These are phyloP conservation scores for Rosa chinensis DNA, from an alignment of 306 rosid species.

Conservation along the genomic window DNA sequence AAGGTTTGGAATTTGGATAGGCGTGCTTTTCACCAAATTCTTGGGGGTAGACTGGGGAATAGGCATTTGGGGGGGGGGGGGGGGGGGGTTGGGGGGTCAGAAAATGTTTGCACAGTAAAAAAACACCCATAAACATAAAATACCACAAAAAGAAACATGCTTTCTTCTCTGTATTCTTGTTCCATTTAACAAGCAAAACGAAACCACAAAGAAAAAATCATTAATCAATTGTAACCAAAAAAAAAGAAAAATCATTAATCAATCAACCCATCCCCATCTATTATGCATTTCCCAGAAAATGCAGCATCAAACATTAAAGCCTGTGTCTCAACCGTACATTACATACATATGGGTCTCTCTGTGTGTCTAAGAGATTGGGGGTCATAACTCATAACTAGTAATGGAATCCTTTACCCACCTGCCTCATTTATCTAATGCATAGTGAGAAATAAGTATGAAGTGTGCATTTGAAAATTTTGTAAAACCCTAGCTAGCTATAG, in stretches of 20 bases:
- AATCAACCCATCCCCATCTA: conserved; percentile 2
- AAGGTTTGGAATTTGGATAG: background rate
- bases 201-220: conserved; percentile 3
- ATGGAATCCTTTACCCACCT: background rate
- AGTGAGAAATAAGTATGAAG: background rate
- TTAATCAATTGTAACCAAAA: too few relatives aligned
- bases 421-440: background rate
- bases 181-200: background rate
- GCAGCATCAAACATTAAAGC: background rate
- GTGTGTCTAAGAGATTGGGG: background rate
- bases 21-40: conserved; percentile 48
- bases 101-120: conserved; percentile 16
- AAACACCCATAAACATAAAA: background rate
- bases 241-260: conserved; percentile 11
- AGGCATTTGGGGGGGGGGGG: background rate
- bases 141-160: conserved; percentile 21
- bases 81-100: background rate
- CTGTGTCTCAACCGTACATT: background rate
- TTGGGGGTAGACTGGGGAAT: conserved; percentile 19
- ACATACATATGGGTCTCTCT: background rate
- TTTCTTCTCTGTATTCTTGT: background rate
- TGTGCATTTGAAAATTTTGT: background rate
- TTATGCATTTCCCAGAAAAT: background rate
- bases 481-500: background rate
- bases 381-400: background rate